phyloP scores from a whole-genome alignment of 169 alveolate genomes.

The Theileria annulata region DNA sequence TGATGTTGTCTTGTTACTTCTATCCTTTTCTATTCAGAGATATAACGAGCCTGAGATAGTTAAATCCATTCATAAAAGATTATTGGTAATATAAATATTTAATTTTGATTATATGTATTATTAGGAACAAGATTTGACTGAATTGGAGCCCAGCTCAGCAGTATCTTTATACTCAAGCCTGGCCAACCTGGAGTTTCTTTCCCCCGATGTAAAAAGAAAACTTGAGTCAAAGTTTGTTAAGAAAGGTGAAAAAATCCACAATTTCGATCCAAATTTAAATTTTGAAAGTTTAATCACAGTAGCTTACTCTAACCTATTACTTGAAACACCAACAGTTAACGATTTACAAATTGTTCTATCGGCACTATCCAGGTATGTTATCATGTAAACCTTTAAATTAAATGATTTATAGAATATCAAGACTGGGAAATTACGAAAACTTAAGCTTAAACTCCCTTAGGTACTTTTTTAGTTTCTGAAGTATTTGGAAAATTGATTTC shows the following conservation, averaged over 20 bases:
- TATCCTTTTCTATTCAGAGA: constrained; percentile 42
- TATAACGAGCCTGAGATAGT: constrained; percentile 43
- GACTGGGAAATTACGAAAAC: neutral
- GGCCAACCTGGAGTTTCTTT: constrained; percentile 24
- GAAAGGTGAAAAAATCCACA: neutral
- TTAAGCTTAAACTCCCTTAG: neutral
- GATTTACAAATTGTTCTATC: constrained; percentile 16
- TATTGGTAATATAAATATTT: constrained; percentile 14
- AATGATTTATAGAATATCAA: neutral
- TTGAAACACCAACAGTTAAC: neutral
- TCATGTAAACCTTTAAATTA: neutral
- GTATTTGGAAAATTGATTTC: neutral
- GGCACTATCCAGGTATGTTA: neutral
- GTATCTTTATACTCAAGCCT: constrained; percentile 35
- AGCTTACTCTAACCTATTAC: constrained; percentile 47
- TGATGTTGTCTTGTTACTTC: constrained; percentile 18
- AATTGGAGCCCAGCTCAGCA: constrained; percentile 9
- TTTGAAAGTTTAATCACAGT: constrained; percentile 11
- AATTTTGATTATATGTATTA: neutral
- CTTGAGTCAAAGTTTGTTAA: constrained; percentile 27
- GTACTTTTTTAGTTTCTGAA: neutral
- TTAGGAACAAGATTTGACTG: constrained; percentile 4
- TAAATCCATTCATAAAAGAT: neutral
- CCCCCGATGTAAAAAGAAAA: neutral
- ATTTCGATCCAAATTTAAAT: neutral